Evolutionary conservation across 73 alveolate genomes (phyloP).

Genomic region (Blepharisma japonicum): DNA sequence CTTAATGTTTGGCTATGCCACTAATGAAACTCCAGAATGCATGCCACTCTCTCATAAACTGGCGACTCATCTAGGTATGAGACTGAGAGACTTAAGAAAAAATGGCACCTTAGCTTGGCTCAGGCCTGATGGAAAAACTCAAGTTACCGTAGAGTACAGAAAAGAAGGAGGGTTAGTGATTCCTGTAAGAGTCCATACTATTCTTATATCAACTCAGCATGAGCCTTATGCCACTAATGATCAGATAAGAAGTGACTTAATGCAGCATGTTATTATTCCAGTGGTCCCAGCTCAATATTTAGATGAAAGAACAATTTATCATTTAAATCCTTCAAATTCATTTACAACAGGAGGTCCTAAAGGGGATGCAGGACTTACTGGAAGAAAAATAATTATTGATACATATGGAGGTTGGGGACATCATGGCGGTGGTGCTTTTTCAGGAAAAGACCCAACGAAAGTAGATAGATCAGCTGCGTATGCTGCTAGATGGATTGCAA

Average conservation of each 20-base stretch:
- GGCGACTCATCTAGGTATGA: constrained; percentile 81
- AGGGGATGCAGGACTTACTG: constrained; percentile 99
- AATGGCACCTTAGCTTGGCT: constrained; percentile 82
- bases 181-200: constrained; percentile 90
- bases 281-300: constrained; percentile 82
- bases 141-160: constrained; percentile 95
- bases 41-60: constrained; percentile 95
- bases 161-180: constrained; percentile 70
- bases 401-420: constrained; percentile 98
- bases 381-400: constrained; percentile 93
- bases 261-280: constrained; percentile 74
- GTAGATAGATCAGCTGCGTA: constrained; percentile 99
- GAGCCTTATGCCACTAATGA: constrained; percentile 75
- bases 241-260: constrained; percentile 63
- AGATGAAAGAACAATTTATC: constrained; percentile 77
- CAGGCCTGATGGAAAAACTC: constrained; percentile 98
- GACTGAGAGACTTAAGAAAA: constrained; percentile 85
- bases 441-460: constrained; percentile 98
- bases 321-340: constrained; percentile 93
- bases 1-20: constrained; percentile 98
- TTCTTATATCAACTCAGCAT: constrained; percentile 94
- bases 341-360: constrained; percentile 97
- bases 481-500: constrained; percentile 88
- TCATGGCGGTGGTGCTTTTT: constrained; percentile 97
- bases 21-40: constrained; percentile 90